Evolutionary conservation across 768 basidiomycete species (phyloP), one percentile per base, ranked within the genome.

Genomic region (Suillus brevipes): DNA sequence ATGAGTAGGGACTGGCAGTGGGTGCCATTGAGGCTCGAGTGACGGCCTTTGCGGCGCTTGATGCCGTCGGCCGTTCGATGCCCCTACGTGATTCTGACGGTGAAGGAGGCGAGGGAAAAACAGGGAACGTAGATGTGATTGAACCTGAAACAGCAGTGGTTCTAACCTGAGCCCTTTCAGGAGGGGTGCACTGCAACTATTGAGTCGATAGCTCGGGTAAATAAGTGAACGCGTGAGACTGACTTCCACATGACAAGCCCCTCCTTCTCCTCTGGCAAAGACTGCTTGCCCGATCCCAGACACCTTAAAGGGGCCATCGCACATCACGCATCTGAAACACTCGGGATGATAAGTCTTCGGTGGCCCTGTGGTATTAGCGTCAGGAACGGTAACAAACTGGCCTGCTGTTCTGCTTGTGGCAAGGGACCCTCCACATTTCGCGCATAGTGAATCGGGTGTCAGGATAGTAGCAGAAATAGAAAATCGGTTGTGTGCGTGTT

Each of bases 241-340:
- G 62, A 72, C 85, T 79, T 91, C 84, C 40, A 87, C 74, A 76
- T 94, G 92, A 73, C 87, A 90, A 57, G 87, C 87, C 18, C 90
- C 89, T 38, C 80, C 79, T 23, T 84, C 82, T 16, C 84, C 84
- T 62, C 86, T 83, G 25, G 91, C 87, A 75, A 91, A 94, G n/a
- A 86, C 79, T 10, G 90, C 87, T 67, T 88, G 85, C 1, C 90
- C 89, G 25, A 80, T 83, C 58, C 78, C 77, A 42, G 78, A 79
- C 71, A 90, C 89, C 66, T 83, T 84, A 69, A 95, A 92, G 10
- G 80, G 71, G 20, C 84, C 82, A 52, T 85, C 79, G 69, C 92
- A 95, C 25, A 89, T 78, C 25, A 74, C 79, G 70, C 92, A 95
- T 61, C 83, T 85, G 75, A 95, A 94, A 73, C 92, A 95, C 50